Evolutionary conservation across 108 stramenopile genomes (phyloP), one percentile per base, ranked within the genome.

Genomic region (Pseudonitzschia multiseries): DNA sequence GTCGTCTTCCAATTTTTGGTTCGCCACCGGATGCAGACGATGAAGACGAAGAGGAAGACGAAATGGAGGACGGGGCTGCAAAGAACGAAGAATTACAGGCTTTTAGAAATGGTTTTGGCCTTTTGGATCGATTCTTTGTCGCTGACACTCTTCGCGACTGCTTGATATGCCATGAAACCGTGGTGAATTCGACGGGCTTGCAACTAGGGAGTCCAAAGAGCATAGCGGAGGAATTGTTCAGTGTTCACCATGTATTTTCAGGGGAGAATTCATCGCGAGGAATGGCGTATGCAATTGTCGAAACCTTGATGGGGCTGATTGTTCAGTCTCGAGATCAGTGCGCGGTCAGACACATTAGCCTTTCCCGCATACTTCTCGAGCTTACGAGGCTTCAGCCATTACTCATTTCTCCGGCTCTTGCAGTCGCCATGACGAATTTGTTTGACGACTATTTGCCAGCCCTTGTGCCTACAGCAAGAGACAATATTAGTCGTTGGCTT

Each of bases 1-100:
- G 93, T 24, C 80, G 93, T n/a, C 84, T 94, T 44, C 87, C 90
- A 10, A 90, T 94, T 71, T 94, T 94, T 76, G 93, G 89, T 31
- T 80, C 85, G 0, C 84, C 87, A 17, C 79, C 82, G 2, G 79
- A 80, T 56, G 72, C 78, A 40, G 84, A 80, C 21, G 83, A 82
- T 26, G 90, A 87, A 6, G 85, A 85, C 20, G 46, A 48, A 2
- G 89, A 90, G 1, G 86, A 84, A 20, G 85, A 81, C 3, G 87
- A 76, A 0, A 77, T 76, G 29, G 87, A 80, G 9, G 83, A 76
- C 1, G 71, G 26, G 0, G 71, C 70, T 24, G 74, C 78, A 20
- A 68, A 69, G 24, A 91, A 90, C 76, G 89, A 83, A 81, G 83
- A 86, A 27, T 62, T 89, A 22, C 57, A 83, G 50, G 81, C 86